A percentile compares a stretch with the other conserved stretches of the same genome.
Conservation (phyloP, 192 early-diverging fungal genomes). For the Tieghemiomyces parasiticus region DNA sequence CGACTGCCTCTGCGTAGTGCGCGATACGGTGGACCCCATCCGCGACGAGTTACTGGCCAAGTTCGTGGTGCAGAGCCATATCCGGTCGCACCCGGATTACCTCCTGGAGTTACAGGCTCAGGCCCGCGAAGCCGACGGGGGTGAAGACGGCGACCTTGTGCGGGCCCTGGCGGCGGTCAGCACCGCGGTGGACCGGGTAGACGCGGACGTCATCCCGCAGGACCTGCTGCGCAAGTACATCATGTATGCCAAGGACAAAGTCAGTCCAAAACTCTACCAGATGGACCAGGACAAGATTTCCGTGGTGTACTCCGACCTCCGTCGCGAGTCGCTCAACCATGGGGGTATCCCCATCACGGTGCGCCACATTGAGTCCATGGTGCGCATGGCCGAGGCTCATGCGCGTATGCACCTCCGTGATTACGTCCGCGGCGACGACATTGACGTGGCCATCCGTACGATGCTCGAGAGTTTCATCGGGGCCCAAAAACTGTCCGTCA, state of each 20-base stretch:
- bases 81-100: slow-evolving; percentile 69
- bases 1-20: slow-evolving; percentile 91
- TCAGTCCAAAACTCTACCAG: slow-evolving; percentile 63
- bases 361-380: slow-evolving; percentile 75
- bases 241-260: slow-evolving; percentile 66
- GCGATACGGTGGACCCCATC: slow-evolving; percentile 83
- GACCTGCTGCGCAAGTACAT: slow-evolving; percentile 75
- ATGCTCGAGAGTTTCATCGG: slow-evolving; percentile 79
- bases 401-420: slow-evolving; percentile 94
- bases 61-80: slow-evolving; percentile 89
- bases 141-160: slow-evolving; percentile 34
- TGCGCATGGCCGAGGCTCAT: slow-evolving; percentile 73
- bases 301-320: slow-evolving; percentile 79
- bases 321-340: slow-evolving; percentile 67
- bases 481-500: slow-evolving; percentile 88
- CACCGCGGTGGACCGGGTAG: slow-evolving; percentile 7
- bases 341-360: slow-evolving; percentile 78
- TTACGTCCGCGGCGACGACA: slow-evolving; percentile 76
- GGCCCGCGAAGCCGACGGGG: slow-evolving; percentile 26
- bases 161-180: background rate
- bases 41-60: slow-evolving; percentile 78
- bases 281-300: slow-evolving; percentile 82
- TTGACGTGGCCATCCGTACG: slow-evolving; percentile 85
- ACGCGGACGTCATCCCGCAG: slow-evolving; percentile 48
- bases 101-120: slow-evolving; percentile 14